phyloP scores from a whole-genome alignment of 345 rosid species.

The Corymbia maculata region DNA sequence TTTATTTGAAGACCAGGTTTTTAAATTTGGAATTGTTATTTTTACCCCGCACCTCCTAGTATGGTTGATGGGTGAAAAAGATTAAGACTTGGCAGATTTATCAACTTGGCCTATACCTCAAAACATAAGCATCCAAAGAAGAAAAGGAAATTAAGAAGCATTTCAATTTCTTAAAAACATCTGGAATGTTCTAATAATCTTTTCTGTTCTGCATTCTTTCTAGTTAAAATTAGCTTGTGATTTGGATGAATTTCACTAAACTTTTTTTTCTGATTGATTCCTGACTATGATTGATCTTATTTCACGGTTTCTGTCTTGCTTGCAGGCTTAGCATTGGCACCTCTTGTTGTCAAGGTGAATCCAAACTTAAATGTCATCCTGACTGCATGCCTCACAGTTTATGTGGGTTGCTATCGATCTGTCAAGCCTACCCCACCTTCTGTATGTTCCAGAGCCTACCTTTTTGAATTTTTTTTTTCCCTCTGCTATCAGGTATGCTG shows the following conservation, averaged over 20 bases:
- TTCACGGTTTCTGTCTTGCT: not conserved
- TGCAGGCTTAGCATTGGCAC: conserved; percentile 89
- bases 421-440: conserved; percentile 93
- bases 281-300: too few species aligned
- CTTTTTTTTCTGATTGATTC: not conserved
- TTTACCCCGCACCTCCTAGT: not conserved
- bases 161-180: not conserved
- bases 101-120: not conserved
- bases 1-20: not conserved
- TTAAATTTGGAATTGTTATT: not conserved
- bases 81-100: not conserved
- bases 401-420: conserved; percentile 95
- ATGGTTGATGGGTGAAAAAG: not conserved
- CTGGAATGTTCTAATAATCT: not conserved
- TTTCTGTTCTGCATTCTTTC: not conserved
- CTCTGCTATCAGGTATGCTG: not conserved
- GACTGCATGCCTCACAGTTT: conserved; percentile 89
- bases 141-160: not conserved
- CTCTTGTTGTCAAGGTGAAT: conserved; percentile 78
- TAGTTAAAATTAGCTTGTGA: not conserved
- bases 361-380: conserved; percentile 87
- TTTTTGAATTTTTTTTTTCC: not conserved
- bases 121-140: not conserved
- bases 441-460: conserved; percentile 23
- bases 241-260: not conserved